Conservation (phyloP, 768 basidiomycete genomes). For the Cantharellus anzutake region DNA sequence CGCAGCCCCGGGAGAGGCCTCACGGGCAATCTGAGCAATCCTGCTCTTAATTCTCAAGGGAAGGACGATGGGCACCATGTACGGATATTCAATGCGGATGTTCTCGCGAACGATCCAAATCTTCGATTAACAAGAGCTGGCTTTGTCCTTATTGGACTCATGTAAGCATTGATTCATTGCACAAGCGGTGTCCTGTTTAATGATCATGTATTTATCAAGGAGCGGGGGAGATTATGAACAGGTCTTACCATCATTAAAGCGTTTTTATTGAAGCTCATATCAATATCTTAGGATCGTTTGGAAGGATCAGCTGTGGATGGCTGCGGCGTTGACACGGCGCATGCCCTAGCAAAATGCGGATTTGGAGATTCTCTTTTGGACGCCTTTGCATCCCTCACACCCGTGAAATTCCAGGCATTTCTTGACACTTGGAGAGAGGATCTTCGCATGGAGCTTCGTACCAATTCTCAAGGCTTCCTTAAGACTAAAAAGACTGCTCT, state of each 20-base stretch:
- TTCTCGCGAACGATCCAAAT: slow-evolving; percentile 27
- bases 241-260: slow-evolving; percentile 13
- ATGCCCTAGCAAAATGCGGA: slow-evolving; percentile 63
- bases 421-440: slow-evolving; percentile 44
- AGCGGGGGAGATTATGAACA: slow-evolving; percentile 84
- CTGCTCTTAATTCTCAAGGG: slow-evolving; percentile 43
- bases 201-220: background rate
- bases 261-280: background rate
- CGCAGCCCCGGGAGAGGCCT: slow-evolving; percentile 49
- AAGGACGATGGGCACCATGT: slow-evolving; percentile 57
- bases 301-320: slow-evolving; percentile 29
- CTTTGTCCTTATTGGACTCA: slow-evolving; percentile 61
- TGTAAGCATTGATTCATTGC: slow-evolving; percentile 13
- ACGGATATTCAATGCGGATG: slow-evolving; percentile 21
- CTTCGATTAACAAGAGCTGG: slow-evolving; percentile 40
- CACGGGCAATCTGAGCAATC: slow-evolving; percentile 48
- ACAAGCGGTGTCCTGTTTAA: too few relatives aligned
- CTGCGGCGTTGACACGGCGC: slow-evolving; percentile 53
- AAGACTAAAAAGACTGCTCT: slow-evolving; percentile 45
- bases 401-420: slow-evolving; percentile 29
- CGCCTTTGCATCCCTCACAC: slow-evolving; percentile 33
- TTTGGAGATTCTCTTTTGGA: slow-evolving; percentile 52
- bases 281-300: background rate
- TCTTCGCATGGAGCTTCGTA: slow-evolving; percentile 42
- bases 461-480: slow-evolving; percentile 44